Conservation (phyloP, 768 basidiomycete genomes). For the Termitomyces sp. region DNA sequence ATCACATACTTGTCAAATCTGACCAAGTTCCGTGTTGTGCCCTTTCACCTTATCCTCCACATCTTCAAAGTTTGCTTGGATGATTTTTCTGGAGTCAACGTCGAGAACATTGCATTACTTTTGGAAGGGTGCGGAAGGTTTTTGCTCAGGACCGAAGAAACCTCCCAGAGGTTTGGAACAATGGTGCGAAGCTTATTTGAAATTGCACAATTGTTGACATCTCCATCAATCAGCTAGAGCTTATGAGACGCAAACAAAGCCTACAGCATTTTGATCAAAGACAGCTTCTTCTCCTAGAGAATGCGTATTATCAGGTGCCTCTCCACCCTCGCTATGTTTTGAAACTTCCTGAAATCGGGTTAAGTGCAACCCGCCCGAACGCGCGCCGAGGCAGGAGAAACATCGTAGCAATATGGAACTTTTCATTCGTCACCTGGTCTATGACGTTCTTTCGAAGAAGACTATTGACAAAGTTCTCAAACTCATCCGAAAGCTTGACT, state of each 20-base stretch:
- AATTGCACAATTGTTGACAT: not conserved
- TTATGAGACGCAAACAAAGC: conserved; percentile 92
- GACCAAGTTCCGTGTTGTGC: conserved; percentile 94
- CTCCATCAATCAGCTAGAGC: conserved; percentile 52
- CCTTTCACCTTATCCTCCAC: conserved; percentile 87
- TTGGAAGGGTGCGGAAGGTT: conserved; percentile 95
- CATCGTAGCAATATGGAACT: conserved; percentile 81
- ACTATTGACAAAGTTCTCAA: conserved; percentile 96
- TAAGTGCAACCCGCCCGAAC: conserved; percentile 96
- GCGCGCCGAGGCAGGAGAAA: conserved; percentile 81
- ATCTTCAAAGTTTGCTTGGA: conserved; percentile 97
- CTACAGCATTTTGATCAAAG: conserved; percentile 91
- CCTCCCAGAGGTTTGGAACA: conserved; percentile 76
- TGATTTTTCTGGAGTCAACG: conserved; percentile 88
- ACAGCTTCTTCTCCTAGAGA: conserved; percentile 86
- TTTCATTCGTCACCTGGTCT: conserved; percentile 95
- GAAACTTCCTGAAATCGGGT: not conserved
- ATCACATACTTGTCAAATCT: conserved; percentile 82
- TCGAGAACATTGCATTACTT: conserved; percentile 89
- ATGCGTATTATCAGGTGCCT: conserved; percentile 92
- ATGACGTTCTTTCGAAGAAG: conserved; percentile 87
- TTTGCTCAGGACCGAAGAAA: conserved; percentile 82
- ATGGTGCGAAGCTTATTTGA: conserved; percentile 53
- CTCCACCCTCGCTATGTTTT: not conserved
- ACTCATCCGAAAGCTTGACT: conserved; percentile 88